These are phyloP conservation scores for Oryza nivara DNA, from an alignment of 176 grass and related monocot genomes.

Conservation along the genomic window DNA sequence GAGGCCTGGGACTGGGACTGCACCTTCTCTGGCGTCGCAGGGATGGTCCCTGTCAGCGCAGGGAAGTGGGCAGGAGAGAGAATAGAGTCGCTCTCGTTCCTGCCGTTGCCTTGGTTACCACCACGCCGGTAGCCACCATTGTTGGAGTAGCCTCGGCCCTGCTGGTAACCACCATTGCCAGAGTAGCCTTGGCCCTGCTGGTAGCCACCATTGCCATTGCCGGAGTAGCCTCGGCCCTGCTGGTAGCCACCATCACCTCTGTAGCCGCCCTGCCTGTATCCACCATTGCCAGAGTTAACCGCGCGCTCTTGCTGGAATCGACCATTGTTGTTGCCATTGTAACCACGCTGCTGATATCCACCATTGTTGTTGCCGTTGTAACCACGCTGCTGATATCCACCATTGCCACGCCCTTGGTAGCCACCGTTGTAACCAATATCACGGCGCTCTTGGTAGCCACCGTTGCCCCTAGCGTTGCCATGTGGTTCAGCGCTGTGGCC, in stretches of 20 bases:
- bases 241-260: too few species aligned
- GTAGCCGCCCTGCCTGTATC: too few species aligned
- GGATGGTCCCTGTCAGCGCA: neutral
- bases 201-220: neutral
- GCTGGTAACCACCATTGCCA: neutral
- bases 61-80: neutral
- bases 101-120: neutral
- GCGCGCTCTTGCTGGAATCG: neutral
- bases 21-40: neutral
- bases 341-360: neutral
- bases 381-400: neutral
- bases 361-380: neutral
- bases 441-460: neutral
- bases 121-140: neutral
- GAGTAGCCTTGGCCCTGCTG: too few species aligned
- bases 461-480: neutral
- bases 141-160: too few species aligned
- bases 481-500: slow-evolving; percentile 16
- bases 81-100: neutral
- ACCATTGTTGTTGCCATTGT: neutral
- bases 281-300: neutral
- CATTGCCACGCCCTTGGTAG: neutral
- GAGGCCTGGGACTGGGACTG: neutral
- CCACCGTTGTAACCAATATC: neutral
- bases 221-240: too few species aligned